Conservation (phyloP, 1,139 yeast genomes). For the Saccharomyces hybrid region DNA sequence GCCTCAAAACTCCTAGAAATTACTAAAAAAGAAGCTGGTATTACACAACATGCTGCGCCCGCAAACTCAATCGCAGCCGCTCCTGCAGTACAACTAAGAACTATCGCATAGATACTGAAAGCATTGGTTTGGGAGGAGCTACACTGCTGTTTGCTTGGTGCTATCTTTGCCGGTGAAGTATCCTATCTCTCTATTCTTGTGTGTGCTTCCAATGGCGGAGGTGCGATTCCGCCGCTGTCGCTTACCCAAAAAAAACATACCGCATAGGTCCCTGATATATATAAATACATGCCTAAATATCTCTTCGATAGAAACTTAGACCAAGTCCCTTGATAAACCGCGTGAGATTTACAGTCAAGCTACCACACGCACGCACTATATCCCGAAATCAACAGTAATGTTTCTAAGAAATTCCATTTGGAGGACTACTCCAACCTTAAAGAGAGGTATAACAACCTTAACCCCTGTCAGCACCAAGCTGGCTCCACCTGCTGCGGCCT, state of each 20-base stretch:
- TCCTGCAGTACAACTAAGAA: not conserved
- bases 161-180: too few species aligned
- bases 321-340: too few species aligned
- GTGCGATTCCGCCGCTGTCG: not conserved
- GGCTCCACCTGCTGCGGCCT: conserved; percentile 95
- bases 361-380: too few species aligned
- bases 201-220: not conserved
- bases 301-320: too few species aligned
- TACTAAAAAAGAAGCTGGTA: not conserved
- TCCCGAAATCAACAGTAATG: conserved; percentile 1
- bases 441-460: conserved; percentile 25
- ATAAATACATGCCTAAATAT: not conserved
- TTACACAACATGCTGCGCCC: too few species aligned
- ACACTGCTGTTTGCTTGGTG: too few species aligned
- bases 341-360: too few species aligned
- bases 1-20: not conserved
- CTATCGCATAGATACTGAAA: too few species aligned
- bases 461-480: conserved; percentile 46
- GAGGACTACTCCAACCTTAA: conserved; percentile 14
- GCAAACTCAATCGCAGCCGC: not conserved
- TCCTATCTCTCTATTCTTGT: not conserved
- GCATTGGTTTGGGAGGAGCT: not conserved
- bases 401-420: conserved; percentile 15
- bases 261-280: not conserved
- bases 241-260: not conserved